These are phyloP conservation scores for Cercospora zeae-maydis DNA, from an alignment of 2,329 filamentous ascomycete genomes.

Conservation along the genomic window DNA sequence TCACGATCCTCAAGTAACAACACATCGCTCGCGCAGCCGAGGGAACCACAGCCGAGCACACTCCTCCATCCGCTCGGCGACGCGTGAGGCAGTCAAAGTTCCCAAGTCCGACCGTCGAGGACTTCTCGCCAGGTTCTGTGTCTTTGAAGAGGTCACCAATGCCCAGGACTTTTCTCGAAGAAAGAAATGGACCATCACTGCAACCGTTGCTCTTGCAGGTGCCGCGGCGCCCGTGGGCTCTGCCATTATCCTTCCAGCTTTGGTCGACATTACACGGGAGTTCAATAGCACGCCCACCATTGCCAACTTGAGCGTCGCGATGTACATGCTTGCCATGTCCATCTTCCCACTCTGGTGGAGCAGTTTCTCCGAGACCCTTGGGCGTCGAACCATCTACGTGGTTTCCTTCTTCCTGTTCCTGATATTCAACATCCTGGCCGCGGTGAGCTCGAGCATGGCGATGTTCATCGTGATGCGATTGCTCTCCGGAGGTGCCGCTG, in stretches of 20 bases:
- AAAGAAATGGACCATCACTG: slow-evolving; percentile 82
- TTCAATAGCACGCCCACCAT: slow-evolving; percentile 62
- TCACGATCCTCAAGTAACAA: slow-evolving; percentile 31
- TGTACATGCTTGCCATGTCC: slow-evolving; percentile 77
- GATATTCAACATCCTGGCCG: slow-evolving; percentile 66
- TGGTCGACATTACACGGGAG: slow-evolving; percentile 60
- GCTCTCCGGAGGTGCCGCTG: slow-evolving; percentile 70
- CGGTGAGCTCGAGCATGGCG: slow-evolving; percentile 63
- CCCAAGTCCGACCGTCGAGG: slow-evolving; percentile 61
- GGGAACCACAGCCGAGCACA: slow-evolving; percentile 27
- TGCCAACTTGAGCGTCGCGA: slow-evolving; percentile 70
- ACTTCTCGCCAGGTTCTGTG: slow-evolving; percentile 63
- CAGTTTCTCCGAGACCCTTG: slow-evolving; percentile 68
- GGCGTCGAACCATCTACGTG: slow-evolving; percentile 75
- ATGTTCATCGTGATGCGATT: slow-evolving; percentile 78
- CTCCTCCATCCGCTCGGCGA: slow-evolving; percentile 28
- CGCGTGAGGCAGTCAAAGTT: slow-evolving; percentile 42
- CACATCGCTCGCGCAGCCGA: slow-evolving; percentile 26
- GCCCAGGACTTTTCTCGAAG: slow-evolving; percentile 68
- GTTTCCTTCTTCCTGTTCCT: slow-evolving; percentile 69
- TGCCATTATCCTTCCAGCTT: slow-evolving; percentile 73
- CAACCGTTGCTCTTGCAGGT: slow-evolving; percentile 71
- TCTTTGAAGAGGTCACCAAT: slow-evolving; percentile 75
- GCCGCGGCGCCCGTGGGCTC: slow-evolving; percentile 79
- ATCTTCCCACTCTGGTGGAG: slow-evolving; percentile 88